These are phyloP conservation scores for Exophiala alcalophila DNA, from an alignment of 2,329 filamentous ascomycete species.

Conservation along the genomic window DNA sequence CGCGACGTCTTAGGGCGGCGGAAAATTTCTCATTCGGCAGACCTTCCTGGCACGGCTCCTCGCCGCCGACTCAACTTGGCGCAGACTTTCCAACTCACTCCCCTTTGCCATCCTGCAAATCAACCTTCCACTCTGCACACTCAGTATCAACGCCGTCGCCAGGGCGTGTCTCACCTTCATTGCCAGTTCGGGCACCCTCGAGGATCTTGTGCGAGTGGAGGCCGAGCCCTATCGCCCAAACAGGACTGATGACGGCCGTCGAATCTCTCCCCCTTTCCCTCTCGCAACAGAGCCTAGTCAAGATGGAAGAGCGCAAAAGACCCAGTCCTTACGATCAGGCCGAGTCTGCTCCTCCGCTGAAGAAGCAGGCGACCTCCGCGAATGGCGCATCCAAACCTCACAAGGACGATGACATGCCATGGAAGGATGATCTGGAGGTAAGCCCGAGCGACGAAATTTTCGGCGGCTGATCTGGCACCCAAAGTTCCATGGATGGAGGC, in stretches of 20 bases:
- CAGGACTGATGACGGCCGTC: slow-evolving; percentile 83
- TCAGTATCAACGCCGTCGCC: slow-evolving; percentile 6
- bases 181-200: slow-evolving; percentile 7
- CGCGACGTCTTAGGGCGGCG: not conserved
- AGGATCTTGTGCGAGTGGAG: slow-evolving; percentile 10
- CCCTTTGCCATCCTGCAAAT: no score
- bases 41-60: no score
- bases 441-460: slow-evolving; percentile 48
- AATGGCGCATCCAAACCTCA: slow-evolving; percentile 66
- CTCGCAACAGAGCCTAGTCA: slow-evolving; percentile 72
- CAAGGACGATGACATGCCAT: slow-evolving; percentile 65
- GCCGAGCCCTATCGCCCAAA: slow-evolving; percentile 29
- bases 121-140: slow-evolving; percentile 4
- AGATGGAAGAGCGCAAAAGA: slow-evolving; percentile 99
- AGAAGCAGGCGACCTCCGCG: slow-evolving; percentile 74
- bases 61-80: no score
- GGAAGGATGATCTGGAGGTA: slow-evolving; percentile 70
- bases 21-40: no score
- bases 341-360: slow-evolving; percentile 82
- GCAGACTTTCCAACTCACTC: no score
- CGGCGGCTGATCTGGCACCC: not conserved
- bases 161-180: slow-evolving; percentile 5
- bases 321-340: slow-evolving; percentile 75
- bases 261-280: slow-evolving; percentile 68
- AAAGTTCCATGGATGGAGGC: slow-evolving; percentile 2